phyloP scores from a whole-genome alignment of 139 green algal genomes.

The Picochlorum sp. region DNA sequence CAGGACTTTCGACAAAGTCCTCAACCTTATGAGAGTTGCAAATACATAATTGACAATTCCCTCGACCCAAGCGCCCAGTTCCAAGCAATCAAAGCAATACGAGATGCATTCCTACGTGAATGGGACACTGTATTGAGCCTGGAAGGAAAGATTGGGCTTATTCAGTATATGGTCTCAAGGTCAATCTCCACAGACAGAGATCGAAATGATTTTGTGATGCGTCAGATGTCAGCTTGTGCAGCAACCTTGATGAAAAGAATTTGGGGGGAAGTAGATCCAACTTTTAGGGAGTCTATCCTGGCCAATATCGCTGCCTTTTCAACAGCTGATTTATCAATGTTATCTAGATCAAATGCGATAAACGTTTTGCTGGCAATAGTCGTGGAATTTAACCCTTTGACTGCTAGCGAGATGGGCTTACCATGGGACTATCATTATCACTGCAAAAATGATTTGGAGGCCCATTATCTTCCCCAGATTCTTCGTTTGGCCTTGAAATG shows the following conservation, averaged over 20 bases:
- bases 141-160: background rate
- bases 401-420: slow-evolving; percentile 53
- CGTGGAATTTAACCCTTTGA: slow-evolving; percentile 60
- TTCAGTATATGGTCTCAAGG: background rate
- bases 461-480: slow-evolving; percentile 49
- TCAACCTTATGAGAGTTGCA: background rate
- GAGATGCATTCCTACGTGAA: slow-evolving; percentile 1
- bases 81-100: slow-evolving; percentile 5
- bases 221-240: background rate
- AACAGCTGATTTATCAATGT: background rate
- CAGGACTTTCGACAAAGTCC: slow-evolving; percentile 4
- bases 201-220: background rate
- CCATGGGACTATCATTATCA: slow-evolving; percentile 69
- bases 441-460: slow-evolving; percentile 49
- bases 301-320: background rate
- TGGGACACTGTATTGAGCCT: background rate
- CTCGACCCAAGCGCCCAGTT: slow-evolving; percentile 1
- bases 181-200: background rate
- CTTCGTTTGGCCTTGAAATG: slow-evolving; percentile 40
- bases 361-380: slow-evolving; percentile 51
- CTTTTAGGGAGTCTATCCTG: background rate
- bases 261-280: background rate
- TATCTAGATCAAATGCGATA: background rate
- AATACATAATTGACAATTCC: slow-evolving; percentile 1
- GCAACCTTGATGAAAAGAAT: background rate